phyloP scores from a whole-genome alignment of 192 early-diverging fungal species.

The Phycomyces blakesleeanus region DNA sequence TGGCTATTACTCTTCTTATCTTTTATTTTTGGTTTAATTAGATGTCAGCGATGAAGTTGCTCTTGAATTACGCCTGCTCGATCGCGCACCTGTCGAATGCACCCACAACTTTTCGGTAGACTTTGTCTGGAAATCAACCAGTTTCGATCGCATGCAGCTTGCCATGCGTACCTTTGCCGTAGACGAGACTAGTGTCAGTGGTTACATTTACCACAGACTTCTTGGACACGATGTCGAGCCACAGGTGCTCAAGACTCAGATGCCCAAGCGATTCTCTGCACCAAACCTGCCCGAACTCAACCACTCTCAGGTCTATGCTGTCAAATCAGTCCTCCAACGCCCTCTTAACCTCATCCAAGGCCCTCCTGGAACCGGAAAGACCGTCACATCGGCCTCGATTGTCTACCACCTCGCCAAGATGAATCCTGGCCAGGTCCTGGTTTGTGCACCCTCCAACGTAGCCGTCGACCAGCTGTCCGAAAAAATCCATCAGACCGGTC shows the following conservation, averaged over 20 bases:
- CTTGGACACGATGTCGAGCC: constrained; percentile 94
- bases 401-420: constrained; percentile 95
- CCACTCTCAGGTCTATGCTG: constrained; percentile 92
- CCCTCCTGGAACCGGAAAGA: constrained; percentile 97
- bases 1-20: too few species aligned
- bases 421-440: constrained; percentile 88
- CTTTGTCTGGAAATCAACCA: constrained; percentile 98
- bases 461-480: constrained; percentile 98
- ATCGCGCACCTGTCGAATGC: constrained; percentile 72
- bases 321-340: constrained; percentile 88
- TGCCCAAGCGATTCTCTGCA: constrained; percentile 85
- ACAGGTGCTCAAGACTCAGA: constrained; percentile 69
- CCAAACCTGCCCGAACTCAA: constrained; percentile 96
- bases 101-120: constrained; percentile 93
- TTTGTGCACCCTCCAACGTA: constrained; percentile 98
- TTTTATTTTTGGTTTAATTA: constrained; percentile 18
- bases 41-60: constrained; percentile 92
- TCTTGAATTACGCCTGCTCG: constrained; percentile 72
- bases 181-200: constrained; percentile 89
- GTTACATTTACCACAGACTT: constrained; percentile 92
- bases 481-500: constrained; percentile 91
- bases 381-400: constrained; percentile 94
- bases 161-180: constrained; percentile 97
- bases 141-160: constrained; percentile 95
- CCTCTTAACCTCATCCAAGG: constrained; percentile 96